These are phyloP conservation scores for Setomelanomma holmii DNA, from an alignment of 2,329 filamentous ascomycete genomes.

Conservation along the genomic window DNA sequence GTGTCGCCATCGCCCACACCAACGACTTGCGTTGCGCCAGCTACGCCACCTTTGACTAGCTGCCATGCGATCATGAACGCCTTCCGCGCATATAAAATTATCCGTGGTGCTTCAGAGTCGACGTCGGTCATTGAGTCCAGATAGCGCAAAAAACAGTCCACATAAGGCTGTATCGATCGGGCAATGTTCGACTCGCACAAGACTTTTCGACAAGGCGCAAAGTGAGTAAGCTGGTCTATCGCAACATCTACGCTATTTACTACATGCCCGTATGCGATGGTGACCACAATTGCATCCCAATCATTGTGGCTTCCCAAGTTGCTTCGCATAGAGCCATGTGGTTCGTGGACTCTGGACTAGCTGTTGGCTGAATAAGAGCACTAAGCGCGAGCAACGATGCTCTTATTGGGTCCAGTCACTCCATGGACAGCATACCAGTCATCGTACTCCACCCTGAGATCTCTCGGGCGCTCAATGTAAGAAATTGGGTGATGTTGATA, in stretches of 20 bases:
- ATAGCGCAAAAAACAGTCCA: conserved; percentile 33
- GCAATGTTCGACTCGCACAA: conserved; percentile 21
- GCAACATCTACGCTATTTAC: conserved; percentile 23
- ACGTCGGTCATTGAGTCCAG: conserved; percentile 17
- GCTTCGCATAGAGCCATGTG: conserved; percentile 20
- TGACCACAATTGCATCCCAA: conserved; percentile 33
- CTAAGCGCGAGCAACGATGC: conserved; percentile 21
- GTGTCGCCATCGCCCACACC: conserved; percentile 21
- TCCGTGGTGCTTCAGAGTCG: conserved; percentile 26
- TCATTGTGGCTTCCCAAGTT: conserved; percentile 33
- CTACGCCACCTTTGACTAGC: conserved; percentile 15
- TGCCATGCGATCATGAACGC: conserved; percentile 35
- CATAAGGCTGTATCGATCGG: conserved; percentile 22
- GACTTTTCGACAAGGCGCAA: conserved; percentile 23
- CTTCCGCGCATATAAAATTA: conserved; percentile 28
- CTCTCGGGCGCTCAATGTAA: conserved; percentile 30
- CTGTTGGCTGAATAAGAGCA: conserved; percentile 14
- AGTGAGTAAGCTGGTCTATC: conserved; percentile 19
- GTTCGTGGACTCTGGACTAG: not conserved
- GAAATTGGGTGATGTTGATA: conserved; percentile 32
- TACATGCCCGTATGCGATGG: conserved; percentile 31
- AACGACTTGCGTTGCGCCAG: conserved; percentile 23
- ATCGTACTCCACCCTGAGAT: conserved; percentile 33
- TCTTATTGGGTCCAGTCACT: conserved; percentile 24
- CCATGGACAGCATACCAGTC: conserved; percentile 30